Evolutionary conservation across 2,329 filamentous ascomycete species (phyloP).

Genomic region (Talaromyces sp.): DNA sequence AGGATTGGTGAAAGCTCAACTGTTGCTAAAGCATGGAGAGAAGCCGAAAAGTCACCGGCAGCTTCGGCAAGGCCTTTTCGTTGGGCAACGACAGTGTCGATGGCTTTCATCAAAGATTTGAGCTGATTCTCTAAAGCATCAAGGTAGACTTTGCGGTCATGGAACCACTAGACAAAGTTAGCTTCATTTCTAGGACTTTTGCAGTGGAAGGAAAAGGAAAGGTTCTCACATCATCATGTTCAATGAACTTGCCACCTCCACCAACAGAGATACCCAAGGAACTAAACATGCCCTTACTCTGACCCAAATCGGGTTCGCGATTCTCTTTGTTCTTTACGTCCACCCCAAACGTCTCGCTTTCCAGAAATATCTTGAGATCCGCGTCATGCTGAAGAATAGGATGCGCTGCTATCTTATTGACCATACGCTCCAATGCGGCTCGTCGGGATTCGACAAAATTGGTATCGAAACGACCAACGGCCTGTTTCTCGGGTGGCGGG

Average conservation of each 20-base stretch:
- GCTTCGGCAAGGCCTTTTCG: slow-evolving; percentile 91
- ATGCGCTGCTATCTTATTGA: slow-evolving; percentile 91
- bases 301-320: slow-evolving; percentile 75
- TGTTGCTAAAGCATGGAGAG: slow-evolving; percentile 83
- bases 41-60: slow-evolving; percentile 87
- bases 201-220: not conserved
- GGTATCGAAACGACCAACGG: slow-evolving; percentile 89
- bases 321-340: slow-evolving; percentile 98
- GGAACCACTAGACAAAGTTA: slow-evolving; percentile 71
- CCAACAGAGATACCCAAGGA: slow-evolving; percentile 76
- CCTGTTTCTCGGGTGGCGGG: slow-evolving; percentile 95
- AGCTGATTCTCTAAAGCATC: slow-evolving; percentile 90
- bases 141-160: slow-evolving; percentile 90
- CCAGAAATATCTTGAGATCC: slow-evolving; percentile 92
- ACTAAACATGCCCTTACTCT: slow-evolving; percentile 91
- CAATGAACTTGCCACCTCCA: slow-evolving; percentile 79
- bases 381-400: slow-evolving; percentile 86
- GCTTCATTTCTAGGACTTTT: not conserved
- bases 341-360: slow-evolving; percentile 92
- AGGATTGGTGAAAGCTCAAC: slow-evolving; percentile 88
- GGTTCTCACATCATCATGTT: slow-evolving; percentile 82
- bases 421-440: slow-evolving; percentile 91
- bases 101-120: slow-evolving; percentile 84
- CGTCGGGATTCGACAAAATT: slow-evolving; percentile 94
- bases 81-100: slow-evolving; percentile 87